Evolutionary conservation across 352 stramenopile genomes (phyloP), one percentile per base, ranked within the genome.

Genomic region (Hyaloperonospora brassicae): DNA sequence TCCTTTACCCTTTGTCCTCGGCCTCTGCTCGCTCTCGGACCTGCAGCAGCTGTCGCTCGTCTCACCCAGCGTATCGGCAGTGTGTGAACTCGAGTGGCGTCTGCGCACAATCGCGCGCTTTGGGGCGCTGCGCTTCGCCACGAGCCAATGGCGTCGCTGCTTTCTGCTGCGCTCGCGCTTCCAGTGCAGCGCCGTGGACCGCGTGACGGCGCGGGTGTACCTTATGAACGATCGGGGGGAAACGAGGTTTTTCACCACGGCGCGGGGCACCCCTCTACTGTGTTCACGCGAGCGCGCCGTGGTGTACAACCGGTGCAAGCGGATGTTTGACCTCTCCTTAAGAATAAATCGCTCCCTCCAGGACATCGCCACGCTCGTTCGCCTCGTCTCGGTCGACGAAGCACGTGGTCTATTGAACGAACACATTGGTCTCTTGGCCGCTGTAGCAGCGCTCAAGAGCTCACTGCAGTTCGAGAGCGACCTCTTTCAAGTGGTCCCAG

Each of bases 401-500:
- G 81, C 81, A 7, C 63, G 84, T 2, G 76, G 76, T 0, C 47
- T 93, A 14, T 65, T 93, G n/a, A 87, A 87, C 27, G 81, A 93
- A 50, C 81, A 92, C 46, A 87, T 93, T 39, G 84, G 83, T 56
- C 68, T 92, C 47, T 88, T 93, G 77, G 62, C 84, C 4, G 89
- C 77, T 2, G 84, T 93, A 4, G 73, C 84, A 25, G 84, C 77
- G 23, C 63, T 93, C 31, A 66, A 77, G 23, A 70, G 74, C 36
- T 90, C 81, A 55, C 73, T 93, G 12, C 73, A 90, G 45, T 93
- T 93, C 52, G 81, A 93, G 52, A 93, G 84, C 55, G 81, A 93
- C 21, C 57, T 93, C 27, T 93, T 90, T 48, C 67, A 81, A 50
- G 83, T 88, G n/a, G 89, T 91, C 43, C 84, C 80, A 4, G 79